phyloP scores from a whole-genome alignment of 2,329 filamentous ascomycete species.

The Exophiala spinifera region DNA sequence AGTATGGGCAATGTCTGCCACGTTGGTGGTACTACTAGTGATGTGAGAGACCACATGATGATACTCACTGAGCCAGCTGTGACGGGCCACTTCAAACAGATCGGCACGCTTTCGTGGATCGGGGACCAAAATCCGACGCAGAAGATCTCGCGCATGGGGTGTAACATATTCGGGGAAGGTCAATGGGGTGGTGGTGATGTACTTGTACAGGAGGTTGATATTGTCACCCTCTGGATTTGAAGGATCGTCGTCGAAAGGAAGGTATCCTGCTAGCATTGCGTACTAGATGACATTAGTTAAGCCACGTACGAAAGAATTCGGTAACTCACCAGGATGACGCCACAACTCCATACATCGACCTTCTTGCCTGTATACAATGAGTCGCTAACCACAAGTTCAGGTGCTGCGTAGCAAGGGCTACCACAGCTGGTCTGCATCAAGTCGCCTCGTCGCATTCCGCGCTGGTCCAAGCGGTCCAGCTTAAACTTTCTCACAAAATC shows the following conservation, averaged over 20 bases:
- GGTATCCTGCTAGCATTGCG: conserved; percentile 95
- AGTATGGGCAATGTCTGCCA: conserved; percentile 78
- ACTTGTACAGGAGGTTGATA: conserved; percentile 98
- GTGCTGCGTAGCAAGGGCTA: conserved; percentile 95
- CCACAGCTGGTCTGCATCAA: conserved; percentile 99
- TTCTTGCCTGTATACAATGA: conserved; percentile 96
- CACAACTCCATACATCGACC: conserved; percentile 98
- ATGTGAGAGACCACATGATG: conserved; percentile 96
- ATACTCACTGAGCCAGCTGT: conserved; percentile 97
- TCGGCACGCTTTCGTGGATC: conserved; percentile 93
- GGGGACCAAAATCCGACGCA: conserved; percentile 89
- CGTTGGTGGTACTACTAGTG: conserved; percentile 87
- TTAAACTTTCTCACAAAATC: conserved; percentile 83
- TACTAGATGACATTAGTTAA: conserved; percentile 60
- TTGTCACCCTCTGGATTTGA: conserved; percentile 98
- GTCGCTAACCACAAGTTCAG: conserved; percentile 94
- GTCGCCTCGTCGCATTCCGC: conserved; percentile 80
- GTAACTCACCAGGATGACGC: conserved; percentile 84
- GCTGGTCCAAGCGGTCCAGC: conserved; percentile 73
- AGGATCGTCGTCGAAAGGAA: conserved; percentile 96
- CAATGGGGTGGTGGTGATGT: conserved; percentile 93
- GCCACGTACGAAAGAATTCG: background rate
- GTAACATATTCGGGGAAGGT: conserved; percentile 99
- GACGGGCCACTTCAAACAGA: conserved; percentile 91
- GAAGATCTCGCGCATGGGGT: conserved; percentile 86